Evolutionary conservation across 768 basidiomycete species (phyloP).

Genomic region (Boletus subparvulus): DNA sequence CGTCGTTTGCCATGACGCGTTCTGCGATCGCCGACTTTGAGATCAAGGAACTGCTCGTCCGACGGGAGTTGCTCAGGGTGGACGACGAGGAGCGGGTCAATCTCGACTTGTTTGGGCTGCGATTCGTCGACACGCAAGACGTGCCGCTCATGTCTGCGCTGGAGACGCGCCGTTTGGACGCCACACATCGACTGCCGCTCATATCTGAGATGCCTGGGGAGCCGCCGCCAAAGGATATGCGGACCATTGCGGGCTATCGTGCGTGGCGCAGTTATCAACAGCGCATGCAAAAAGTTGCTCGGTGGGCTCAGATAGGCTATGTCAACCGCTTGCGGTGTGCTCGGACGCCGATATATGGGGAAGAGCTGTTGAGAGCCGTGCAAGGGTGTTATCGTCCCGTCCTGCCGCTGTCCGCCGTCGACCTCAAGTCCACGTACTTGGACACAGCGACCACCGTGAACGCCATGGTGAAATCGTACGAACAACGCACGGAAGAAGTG

Average conservation of each 20-base stretch:
- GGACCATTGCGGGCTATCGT: slow-evolving; percentile 72
- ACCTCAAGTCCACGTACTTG: slow-evolving; percentile 40
- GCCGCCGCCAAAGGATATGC: slow-evolving; percentile 69
- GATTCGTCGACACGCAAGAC: slow-evolving; percentile 57
- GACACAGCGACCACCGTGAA: slow-evolving; percentile 45
- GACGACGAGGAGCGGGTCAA: slow-evolving; percentile 53
- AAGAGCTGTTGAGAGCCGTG: slow-evolving; percentile 45
- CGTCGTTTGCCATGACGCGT: slow-evolving; percentile 70
- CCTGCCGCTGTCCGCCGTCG: slow-evolving; percentile 48
- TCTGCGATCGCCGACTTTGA: slow-evolving; percentile 78
- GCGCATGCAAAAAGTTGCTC: slow-evolving; percentile 50
- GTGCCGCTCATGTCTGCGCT: slow-evolving; percentile 51
- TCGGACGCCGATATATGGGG: slow-evolving; percentile 41
- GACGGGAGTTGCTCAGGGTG: slow-evolving; percentile 65
- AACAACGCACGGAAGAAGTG: slow-evolving; percentile 55
- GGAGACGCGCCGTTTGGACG: slow-evolving; percentile 58
- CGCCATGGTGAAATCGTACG: slow-evolving; percentile 61
- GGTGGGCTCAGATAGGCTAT: slow-evolving; percentile 70
- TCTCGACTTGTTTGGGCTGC: slow-evolving; percentile 63
- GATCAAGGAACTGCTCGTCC: slow-evolving; percentile 84
- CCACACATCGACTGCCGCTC: slow-evolving; percentile 53
- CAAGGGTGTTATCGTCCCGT: slow-evolving; percentile 45
- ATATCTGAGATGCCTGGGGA: slow-evolving; percentile 55
- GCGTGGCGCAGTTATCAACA: slow-evolving; percentile 49
- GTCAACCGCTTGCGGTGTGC: slow-evolving; percentile 73